Evolutionary conservation across 2,329 filamentous ascomycete species (phyloP).

Genomic region (Westerdykella ornata): DNA sequence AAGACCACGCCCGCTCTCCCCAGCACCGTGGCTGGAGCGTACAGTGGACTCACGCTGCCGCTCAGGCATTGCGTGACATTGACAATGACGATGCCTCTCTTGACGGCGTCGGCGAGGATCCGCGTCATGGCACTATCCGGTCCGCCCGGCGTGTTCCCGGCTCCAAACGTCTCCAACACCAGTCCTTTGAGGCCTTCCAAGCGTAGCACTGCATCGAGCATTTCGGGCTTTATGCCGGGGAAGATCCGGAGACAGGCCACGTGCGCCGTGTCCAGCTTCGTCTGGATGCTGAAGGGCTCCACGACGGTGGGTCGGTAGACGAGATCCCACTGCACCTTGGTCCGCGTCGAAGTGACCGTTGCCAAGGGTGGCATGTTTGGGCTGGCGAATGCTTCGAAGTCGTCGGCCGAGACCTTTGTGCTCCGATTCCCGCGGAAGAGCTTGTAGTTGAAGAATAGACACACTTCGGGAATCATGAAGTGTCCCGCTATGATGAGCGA

Average conservation of each 20-base stretch:
- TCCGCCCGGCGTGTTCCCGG: slow-evolving; percentile 82
- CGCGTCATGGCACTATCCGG: slow-evolving; percentile 71
- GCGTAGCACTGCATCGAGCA: slow-evolving; percentile 77
- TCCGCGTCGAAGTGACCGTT: slow-evolving; percentile 70
- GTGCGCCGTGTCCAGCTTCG: slow-evolving; percentile 74
- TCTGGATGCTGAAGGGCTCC: slow-evolving; percentile 66
- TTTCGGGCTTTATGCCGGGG: slow-evolving; percentile 86
- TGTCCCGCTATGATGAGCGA: slow-evolving; percentile 86
- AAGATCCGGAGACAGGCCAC: slow-evolving; percentile 87
- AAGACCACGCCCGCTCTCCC: slow-evolving; percentile 81
- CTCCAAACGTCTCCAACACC: slow-evolving; percentile 86
- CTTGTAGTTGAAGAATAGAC: slow-evolving; percentile 87
- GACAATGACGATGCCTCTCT: slow-evolving; percentile 76
- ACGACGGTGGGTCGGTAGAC: slow-evolving; percentile 68
- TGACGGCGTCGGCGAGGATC: slow-evolving; percentile 69
- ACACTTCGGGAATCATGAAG: slow-evolving; percentile 88
- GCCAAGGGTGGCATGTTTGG: slow-evolving; percentile 82
- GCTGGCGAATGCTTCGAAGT: slow-evolving; percentile 80
- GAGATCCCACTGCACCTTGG: slow-evolving; percentile 72
- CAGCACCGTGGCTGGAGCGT: slow-evolving; percentile 54
- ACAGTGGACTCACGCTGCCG: slow-evolving; percentile 38
- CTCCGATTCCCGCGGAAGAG: slow-evolving; percentile 83
- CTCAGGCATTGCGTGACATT: slow-evolving; percentile 82
- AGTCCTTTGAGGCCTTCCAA: slow-evolving; percentile 72
- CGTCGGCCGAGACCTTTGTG: slow-evolving; percentile 79